Evolutionary conservation across 768 basidiomycete genomes (phyloP).

Genomic region (Tephrocybe sp.): DNA sequence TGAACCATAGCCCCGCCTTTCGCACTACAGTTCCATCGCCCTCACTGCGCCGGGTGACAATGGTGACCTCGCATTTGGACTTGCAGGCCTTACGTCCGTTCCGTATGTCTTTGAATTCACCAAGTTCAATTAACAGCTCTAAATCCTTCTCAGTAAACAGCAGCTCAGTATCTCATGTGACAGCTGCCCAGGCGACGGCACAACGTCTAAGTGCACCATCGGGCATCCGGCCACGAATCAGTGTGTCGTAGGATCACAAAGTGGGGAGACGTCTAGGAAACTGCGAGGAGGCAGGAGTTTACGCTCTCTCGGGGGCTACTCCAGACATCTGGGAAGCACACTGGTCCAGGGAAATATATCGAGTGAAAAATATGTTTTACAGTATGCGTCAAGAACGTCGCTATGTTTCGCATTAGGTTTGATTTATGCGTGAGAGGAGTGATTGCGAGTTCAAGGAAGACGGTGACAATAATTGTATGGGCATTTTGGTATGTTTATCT

Average conservation of each 20-base stretch:
- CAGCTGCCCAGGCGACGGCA: constrained; percentile 3
- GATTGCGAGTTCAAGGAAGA: too few relatives aligned
- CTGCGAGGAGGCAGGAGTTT: constrained; percentile 11
- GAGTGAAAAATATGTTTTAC: too few relatives aligned
- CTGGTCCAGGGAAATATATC: too few relatives aligned
- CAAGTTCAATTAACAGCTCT: background rate
- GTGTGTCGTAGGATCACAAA: constrained; percentile 11
- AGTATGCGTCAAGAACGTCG: too few relatives aligned
- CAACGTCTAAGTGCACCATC: constrained; percentile 7
- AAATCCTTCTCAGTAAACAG: constrained; percentile 7
- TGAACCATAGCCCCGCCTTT: constrained; percentile 6
- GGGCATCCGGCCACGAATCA: constrained; percentile 10
- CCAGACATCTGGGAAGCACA: too few relatives aligned
- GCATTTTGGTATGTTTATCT: too few relatives aligned
- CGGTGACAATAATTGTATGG: too few relatives aligned
- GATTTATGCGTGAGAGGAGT: too few relatives aligned
- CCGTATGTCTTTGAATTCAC: constrained; percentile 9
- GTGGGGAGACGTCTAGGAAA: constrained; percentile 9
- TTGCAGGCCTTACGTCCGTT: background rate
- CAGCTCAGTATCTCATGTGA: constrained; percentile 16
- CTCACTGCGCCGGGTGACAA: constrained; percentile 11
- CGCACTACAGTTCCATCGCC: constrained; percentile 5
- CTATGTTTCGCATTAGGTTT: too few relatives aligned
- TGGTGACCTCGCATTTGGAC: constrained; percentile 7
- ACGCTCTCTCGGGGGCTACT: constrained; percentile 2